Conservation (phyloP, 2,329 filamentous ascomycete genomes). For the Sclerotinia glacialis region DNA sequence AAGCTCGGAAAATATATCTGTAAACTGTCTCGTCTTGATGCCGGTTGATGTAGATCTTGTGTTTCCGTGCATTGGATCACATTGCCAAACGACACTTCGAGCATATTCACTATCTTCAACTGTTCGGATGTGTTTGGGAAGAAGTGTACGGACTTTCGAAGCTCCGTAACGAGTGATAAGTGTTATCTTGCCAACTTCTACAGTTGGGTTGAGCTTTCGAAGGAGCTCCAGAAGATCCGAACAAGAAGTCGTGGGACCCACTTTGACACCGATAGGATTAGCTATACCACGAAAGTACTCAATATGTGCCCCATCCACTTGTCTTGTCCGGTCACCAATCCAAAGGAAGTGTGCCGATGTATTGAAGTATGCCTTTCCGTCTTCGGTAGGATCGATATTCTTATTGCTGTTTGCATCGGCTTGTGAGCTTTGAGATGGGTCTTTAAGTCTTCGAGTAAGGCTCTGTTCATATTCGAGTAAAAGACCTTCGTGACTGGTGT, state of each 20-base stretch:
- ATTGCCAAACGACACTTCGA: slow-evolving; percentile 83
- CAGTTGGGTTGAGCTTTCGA: slow-evolving; percentile 76
- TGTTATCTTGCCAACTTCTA: slow-evolving; percentile 88
- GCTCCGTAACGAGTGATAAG: slow-evolving; percentile 95
- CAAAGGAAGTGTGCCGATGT: slow-evolving; percentile 96
- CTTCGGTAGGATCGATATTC: slow-evolving; percentile 26
- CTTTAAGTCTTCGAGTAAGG: slow-evolving; percentile 72
- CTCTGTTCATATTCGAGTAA: slow-evolving; percentile 92
- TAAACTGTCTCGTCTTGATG: slow-evolving; percentile 90
- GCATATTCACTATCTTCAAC: slow-evolving; percentile 74
- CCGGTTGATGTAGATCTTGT: slow-evolving; percentile 67
- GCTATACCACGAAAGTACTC: slow-evolving; percentile 96
- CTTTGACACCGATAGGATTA: slow-evolving; percentile 95
- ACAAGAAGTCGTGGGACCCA: slow-evolving; percentile 79
- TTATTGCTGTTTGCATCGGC: not conserved
- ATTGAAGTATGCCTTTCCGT: slow-evolving; percentile 70
- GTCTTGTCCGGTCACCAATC: slow-evolving; percentile 95
- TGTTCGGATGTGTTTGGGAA: slow-evolving; percentile 83
- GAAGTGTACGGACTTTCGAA: slow-evolving; percentile 67
- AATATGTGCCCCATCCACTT: slow-evolving; percentile 89
- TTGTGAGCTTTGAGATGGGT: slow-evolving; percentile 45
- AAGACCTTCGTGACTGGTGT: slow-evolving; percentile 91
- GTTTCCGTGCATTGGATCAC: slow-evolving; percentile 97
- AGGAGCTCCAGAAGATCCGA: slow-evolving; percentile 76
- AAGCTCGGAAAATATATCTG: slow-evolving; percentile 84